Evolutionary conservation across 805 yeast genomes (phyloP), one percentile per base, ranked within the genome.

Genomic region (Monosporozyma aerobia): DNA sequence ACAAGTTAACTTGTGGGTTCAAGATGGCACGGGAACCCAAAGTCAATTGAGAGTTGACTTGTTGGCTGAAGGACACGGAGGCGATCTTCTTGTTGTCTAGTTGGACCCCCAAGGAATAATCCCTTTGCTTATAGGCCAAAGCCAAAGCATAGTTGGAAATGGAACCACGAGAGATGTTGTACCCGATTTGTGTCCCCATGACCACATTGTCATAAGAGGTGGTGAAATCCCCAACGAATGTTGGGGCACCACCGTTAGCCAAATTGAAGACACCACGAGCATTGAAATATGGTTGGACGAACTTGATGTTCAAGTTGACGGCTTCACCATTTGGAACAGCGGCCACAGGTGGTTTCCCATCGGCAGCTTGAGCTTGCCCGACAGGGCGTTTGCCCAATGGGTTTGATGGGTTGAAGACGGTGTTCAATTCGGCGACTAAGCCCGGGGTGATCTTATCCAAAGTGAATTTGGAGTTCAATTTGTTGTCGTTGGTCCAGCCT

Each of bases 1-100:
- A 80, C 51, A 83, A 71, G 57, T 71, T 70, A 47, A 81, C 71
- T 73, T 80, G 77, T 59, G 96, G 82, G 78, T 90, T 96, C 83
- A 92, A 89, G 62, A 92, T 83, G 66, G 96, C 96, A 80, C 87
- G 89, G 69, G 97, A 95, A 78, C 97, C 98, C 65, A 89, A 95
- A 81, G 92, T 96, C 63, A 92, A 88, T 64, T 77, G 74, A 61
- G 95, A 87, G 64, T 90, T 82, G 60, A 92, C 95, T 76, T 81
- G 85, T 85, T 92, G 97, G 88, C 83, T 90, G 84, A 90, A 90
- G 65, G 95, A 90, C 66, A 97, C 96, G 59, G 95, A 78, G 81
- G 85, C 87, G 65, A 89, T 83, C 57, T 89, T 81, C 70, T 90
- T 80, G 81, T 89, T 87, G 78, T 84, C 80, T 61, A 90, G 80